Evolutionary conservation across 306 rosid genomes (phyloP), one percentile per base, ranked within the genome.

Genomic region (Mimosa bimucronata): DNA sequence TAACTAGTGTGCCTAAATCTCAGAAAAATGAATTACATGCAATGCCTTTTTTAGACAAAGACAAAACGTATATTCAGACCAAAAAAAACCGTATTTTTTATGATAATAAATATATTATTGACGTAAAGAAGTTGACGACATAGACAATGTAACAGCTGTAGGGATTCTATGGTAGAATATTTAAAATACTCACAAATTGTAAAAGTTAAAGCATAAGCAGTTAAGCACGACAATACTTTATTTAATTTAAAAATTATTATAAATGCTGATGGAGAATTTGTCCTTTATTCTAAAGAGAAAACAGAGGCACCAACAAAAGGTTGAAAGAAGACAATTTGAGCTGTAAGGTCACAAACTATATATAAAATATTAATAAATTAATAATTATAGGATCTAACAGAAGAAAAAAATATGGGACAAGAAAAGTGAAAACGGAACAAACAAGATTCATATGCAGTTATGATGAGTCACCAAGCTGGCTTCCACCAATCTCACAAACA

Each of bases 381-480:
- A 21, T 55, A 55, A 21, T 31, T 16, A 31, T 15, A 34, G 70
- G n/a, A 31, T 65, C 23, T 64, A 30, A 14, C 4, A 3, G 31
- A 7, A 6, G 9, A 64, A 64, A 64, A 34, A 7, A 18, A 3
- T 14, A 2, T 2, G 45, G 2, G 15, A 38, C 18, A 29, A 12
- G 29, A 3, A 18, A 53, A 16, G 67, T 40, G 5, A n/a, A 58
- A 58, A 18, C 26, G n/a, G 57, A 69, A 13, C 30, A 58, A 69
- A 29, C 65, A 21, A 13, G 77, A 60, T 19, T n/a, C 31, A 31
- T 2, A 16, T 31, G 18, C 41, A 37, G 5, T 8, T 0, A 4
- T 19, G 2, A 4, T 19, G 2, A 28, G 42, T 28, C 7, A 28
- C 34, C 82, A 52, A 77, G 77, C 85, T 72, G 77, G 80, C 53